Conservation (phyloP, 2,329 filamentous ascomycete genomes). For the Colletotrichum paranaense region DNA sequence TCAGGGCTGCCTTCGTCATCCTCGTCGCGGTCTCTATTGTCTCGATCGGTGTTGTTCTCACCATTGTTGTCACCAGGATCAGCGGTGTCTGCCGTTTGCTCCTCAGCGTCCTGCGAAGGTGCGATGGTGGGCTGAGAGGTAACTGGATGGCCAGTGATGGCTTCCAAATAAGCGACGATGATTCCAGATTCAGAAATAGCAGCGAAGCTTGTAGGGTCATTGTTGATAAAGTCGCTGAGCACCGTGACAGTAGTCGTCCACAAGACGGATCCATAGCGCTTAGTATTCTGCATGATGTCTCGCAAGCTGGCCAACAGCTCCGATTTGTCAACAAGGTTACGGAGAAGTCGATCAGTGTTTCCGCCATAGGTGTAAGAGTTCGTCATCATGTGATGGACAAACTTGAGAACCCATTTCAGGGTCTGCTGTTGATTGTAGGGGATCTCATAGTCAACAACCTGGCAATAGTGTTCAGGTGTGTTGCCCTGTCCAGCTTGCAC, state of each 20-base stretch:
- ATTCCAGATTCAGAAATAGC: conserved; percentile 95
- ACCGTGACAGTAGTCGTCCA: conserved; percentile 96
- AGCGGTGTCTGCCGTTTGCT: conserved; percentile 30
- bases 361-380: conserved; percentile 76
- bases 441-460: conserved; percentile 91
- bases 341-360: conserved; percentile 88
- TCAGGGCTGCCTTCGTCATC: conserved; percentile 51
- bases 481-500: conserved; percentile 80
- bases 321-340: conserved; percentile 94
- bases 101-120: conserved; percentile 39
- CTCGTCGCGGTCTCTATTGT: conserved; percentile 35
- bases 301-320: conserved; percentile 83
- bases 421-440: conserved; percentile 95
- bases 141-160: conserved; percentile 72
- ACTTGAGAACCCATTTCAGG: conserved; percentile 93
- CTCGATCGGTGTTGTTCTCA: conserved; percentile 37
- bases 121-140: conserved; percentile 46
- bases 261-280: conserved; percentile 87
- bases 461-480: conserved; percentile 75
- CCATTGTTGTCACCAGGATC: conserved; percentile 30
- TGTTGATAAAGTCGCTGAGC: conserved; percentile 96
- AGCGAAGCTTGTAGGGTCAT: conserved; percentile 96
- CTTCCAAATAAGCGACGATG: conserved; percentile 85
- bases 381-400: conserved; percentile 94
- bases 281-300: conserved; percentile 82